Evolutionary conservation across 371 early-diverging fungal species (phyloP).

Genomic region (Blakeslea trispora): DNA sequence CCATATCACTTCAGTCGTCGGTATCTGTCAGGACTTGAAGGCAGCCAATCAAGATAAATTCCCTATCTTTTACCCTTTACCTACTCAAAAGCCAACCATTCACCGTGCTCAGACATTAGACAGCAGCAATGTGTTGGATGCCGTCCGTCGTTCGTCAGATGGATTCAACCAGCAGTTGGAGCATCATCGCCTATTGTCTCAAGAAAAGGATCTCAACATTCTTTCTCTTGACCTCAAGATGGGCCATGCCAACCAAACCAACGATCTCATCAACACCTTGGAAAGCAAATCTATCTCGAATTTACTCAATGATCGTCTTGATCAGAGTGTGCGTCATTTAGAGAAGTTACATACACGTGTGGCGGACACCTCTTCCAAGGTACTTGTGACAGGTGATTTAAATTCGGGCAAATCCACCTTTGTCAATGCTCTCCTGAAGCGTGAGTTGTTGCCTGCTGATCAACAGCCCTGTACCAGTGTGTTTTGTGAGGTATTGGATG

Average conservation of each 20-base stretch:
- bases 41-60: constrained; percentile 64
- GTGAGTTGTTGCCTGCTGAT: constrained; percentile 88
- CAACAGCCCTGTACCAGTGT: constrained; percentile 97
- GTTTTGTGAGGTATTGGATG: constrained; percentile 93
- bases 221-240: constrained; percentile 71
- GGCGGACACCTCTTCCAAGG: constrained; percentile 87
- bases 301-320: constrained; percentile 66
- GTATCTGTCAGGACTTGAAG: constrained; percentile 63
- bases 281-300: constrained; percentile 72
- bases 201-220: constrained; percentile 55
- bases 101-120: constrained; percentile 43
- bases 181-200: constrained; percentile 28
- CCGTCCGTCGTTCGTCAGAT: constrained; percentile 26
- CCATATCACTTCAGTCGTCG: constrained; percentile 57
- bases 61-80: constrained; percentile 68
- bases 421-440: constrained; percentile 92
- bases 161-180: constrained; percentile 26
- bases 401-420: constrained; percentile 97
- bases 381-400: constrained; percentile 96
- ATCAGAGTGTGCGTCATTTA: constrained; percentile 72
- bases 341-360: constrained; percentile 82
- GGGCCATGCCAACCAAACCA: constrained; percentile 51
- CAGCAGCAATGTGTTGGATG: constrained; percentile 23
- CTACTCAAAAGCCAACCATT: constrained; percentile 27
- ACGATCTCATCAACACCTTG: constrained; percentile 47